Base-by-base conservation (phyloP, 2,329 filamentous ascomycete species). In the Ascochyta fabae region DNA sequence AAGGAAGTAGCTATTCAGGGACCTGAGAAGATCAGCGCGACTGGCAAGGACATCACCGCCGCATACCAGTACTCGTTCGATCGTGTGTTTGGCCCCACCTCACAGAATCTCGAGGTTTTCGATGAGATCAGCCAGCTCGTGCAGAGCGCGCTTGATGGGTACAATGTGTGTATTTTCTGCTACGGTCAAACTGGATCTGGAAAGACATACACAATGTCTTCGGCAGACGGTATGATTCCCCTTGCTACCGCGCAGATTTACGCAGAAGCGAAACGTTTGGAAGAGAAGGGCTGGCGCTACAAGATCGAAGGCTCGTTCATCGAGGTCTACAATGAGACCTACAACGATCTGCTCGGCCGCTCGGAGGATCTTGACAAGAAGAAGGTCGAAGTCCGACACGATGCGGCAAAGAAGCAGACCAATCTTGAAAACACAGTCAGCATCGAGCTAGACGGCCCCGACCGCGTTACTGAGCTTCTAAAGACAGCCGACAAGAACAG, bases 111-210 rank as follows among this genome's bases (percentile, higher is more conserved):
- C 16, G 89, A 96, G 62, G 88, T 99, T 1, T 99, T 99, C 72
- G 91, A 91, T 51, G 95, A 99, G 73, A 98, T 98, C 71, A 96
- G 92, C 53, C 95, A 99, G 73, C 85, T 99, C 31, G 93, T 99
- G 1, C 95, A 99, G 77, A 96, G 91, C 65, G 95, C 96, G 0
- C 83, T 99, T 35, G 95, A 99, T 70, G 95, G 95, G 1, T 99
- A 96, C 80, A 99, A 98, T 66, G 95, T 99, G 47, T 98, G 94
- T 77, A 98, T 99, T 60, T 96, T 99, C 78, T 97, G 93, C 72
- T 99, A 99, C 71, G 95, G 95, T 39, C 95, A 99, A 76, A 99
- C 95, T 0, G 95, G 95, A 3, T 95, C 93, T 16, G 95, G 95
- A 57, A 99, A 99, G 81, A 99, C 95, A 0, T 91, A 89, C 72